Conservation (phyloP, 768 basidiomycete genomes). For the Panaeolus cyanescens region DNA sequence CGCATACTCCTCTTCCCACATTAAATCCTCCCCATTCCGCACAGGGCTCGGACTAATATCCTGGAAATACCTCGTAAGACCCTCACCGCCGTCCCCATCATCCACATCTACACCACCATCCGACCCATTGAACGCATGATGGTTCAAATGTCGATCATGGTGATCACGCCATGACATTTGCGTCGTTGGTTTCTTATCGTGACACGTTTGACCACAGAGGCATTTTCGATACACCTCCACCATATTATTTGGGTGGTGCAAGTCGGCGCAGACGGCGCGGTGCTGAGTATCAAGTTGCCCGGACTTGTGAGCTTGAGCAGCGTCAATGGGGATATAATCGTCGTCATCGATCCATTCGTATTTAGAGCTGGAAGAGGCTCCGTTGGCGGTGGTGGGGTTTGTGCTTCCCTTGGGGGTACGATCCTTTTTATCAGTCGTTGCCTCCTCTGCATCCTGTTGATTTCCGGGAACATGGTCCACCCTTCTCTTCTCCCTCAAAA, state of each 20-base stretch:
- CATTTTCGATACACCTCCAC: constrained; percentile 41
- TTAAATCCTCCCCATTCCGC: constrained; percentile 3
- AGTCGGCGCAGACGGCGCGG: constrained; percentile 58
- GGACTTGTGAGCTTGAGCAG: constrained; percentile 48
- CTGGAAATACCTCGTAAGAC: neutral
- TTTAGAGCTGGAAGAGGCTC: constrained; percentile 6
- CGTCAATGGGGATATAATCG: constrained; percentile 68
- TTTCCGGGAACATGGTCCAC: neutral
- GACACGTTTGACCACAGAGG: constrained; percentile 45
- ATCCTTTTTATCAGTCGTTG: too few relatives aligned
- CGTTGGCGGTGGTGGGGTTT: too few relatives aligned
- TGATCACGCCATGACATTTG: neutral
- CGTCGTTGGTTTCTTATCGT: constrained; percentile 18
- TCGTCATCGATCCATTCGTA: constrained; percentile 52
- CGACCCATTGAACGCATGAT: constrained; percentile 31
- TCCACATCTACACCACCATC: constrained; percentile 8
- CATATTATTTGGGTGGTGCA: constrained; percentile 60
- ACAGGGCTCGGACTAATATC: neutral
- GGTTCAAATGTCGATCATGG: constrained; percentile 20
- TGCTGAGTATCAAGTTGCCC: neutral
- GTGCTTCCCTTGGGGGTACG: too few relatives aligned
- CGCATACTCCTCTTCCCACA: constrained; percentile 12
- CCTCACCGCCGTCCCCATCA: constrained; percentile 10
- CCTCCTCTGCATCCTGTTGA: constrained; percentile 19
- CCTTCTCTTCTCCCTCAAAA: constrained; percentile 45